Conservation (phyloP, 352 stramenopile species). For the Stramenopiles sp. region DNA sequence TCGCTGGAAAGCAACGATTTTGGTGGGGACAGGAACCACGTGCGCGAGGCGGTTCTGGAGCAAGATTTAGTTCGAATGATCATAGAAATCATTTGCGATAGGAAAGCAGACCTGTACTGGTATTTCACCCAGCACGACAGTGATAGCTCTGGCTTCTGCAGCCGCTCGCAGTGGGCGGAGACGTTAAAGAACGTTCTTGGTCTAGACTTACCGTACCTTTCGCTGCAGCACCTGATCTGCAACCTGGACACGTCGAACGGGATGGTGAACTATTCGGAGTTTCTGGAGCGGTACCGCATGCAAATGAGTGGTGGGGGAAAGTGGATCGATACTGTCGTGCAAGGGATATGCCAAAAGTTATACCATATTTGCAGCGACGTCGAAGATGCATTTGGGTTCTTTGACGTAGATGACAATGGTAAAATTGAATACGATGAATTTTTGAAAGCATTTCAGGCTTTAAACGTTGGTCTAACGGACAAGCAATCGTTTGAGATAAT, state of each 20-base stretch:
- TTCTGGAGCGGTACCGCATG: conserved; percentile 70
- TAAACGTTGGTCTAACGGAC: conserved; percentile 69
- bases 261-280: conserved; percentile 73
- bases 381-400: conserved; percentile 60
- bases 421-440: conserved; percentile 83
- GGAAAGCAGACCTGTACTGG: conserved; percentile 71
- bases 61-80: conserved; percentile 74
- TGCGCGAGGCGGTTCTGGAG: conserved; percentile 32
- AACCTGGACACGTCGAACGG: conserved; percentile 49
- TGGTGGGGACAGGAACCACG: conserved; percentile 25
- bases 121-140: conserved; percentile 76
- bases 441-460: conserved; percentile 57
- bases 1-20: conserved; percentile 52
- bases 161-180: conserved; percentile 61
- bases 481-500: conserved; percentile 76
- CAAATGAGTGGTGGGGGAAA: conserved; percentile 58
- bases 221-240: conserved; percentile 60
- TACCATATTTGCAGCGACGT: conserved; percentile 60
- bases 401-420: conserved; percentile 61
- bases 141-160: conserved; percentile 55
- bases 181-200: conserved; percentile 66
- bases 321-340: conserved; percentile 71
- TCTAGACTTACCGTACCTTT: conserved; percentile 65
- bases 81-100: conserved; percentile 68
- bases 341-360: conserved; percentile 67